Evolutionary conservation across 208 protist genomes (phyloP), one percentile per base, ranked within the genome.

Genomic region (Trypanosomatidae sp.): DNA sequence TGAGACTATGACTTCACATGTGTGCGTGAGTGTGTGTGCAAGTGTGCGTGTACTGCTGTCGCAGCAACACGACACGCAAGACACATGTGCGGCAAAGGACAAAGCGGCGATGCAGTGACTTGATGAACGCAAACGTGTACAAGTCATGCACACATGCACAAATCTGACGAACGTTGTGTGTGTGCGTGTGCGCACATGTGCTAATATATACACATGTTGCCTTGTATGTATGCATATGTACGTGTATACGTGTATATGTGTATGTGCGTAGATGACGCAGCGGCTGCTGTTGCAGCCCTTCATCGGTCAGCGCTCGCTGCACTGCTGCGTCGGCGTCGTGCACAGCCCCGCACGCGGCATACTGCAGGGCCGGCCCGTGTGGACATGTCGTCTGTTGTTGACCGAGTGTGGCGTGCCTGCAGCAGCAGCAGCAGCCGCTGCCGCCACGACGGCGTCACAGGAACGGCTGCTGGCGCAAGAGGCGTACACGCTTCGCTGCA

Each of bases 281-380:
- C n/a, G n/a, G n/a, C n/a, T n/a, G n/a, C n/a, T n/a, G n/a, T n/a
- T n/a, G n/a, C n/a, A 48, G 43, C 15, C 48, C 4, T 21, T 23
- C 10, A 24, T 59, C 0, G 49, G 53, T n/a, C 64, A 77, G 40
- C n/a, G 71, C 0, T 54, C 58, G 6, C 32, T 67, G 23, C 78
- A 92, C 42, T 60, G 66, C 13, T 88, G 75, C 38, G 71, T 88
- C 3, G 83, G 78, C 11, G 72, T 92, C 33, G 72, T 92, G n/a
- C 63, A 60, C 13, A 67, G 50, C 28, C 78, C 83, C 1, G 68
- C 67, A 41, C 58, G 66, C 3, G 83, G 83, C 10, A 43, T 77
- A 11, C 26, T 71, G 0, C 61, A 75, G 38, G 76, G 84, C 2
- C 71, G 77, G 40, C 54, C 63, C 10, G 53, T 83, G 37, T 93